A percentile compares a stretch with the other conserved stretches of the same genome.
phyloP scores from a whole-genome alignment of 257 asterid species.

The Avicennia marina region DNA sequence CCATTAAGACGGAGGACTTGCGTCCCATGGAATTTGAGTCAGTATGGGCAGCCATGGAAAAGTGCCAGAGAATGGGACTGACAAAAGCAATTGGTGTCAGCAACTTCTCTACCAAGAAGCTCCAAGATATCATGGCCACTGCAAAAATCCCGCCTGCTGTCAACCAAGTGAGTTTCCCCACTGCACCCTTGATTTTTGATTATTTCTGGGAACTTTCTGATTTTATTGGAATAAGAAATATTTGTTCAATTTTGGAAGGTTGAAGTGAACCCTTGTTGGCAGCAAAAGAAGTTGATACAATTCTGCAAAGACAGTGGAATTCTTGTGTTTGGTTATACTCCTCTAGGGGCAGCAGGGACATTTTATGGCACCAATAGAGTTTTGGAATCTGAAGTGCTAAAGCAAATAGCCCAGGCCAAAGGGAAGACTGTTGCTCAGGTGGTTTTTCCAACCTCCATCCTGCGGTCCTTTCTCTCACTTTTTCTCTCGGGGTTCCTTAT shows the following conservation, averaged over 20 bases:
- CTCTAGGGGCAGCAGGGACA: constrained; percentile 51
- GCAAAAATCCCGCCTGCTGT: constrained; percentile 61
- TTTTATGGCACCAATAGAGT: constrained; percentile 55
- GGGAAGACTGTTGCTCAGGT: constrained; percentile 66
- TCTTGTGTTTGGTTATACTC: constrained; percentile 47
- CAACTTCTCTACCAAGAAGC: constrained; percentile 38
- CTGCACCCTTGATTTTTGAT: too few relatives aligned
- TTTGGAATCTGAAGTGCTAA: constrained; percentile 45
- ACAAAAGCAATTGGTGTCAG: constrained; percentile 42
- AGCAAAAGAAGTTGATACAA: constrained; percentile 55
- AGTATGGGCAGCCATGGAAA: constrained; percentile 48
- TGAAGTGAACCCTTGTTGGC: constrained; percentile 80
- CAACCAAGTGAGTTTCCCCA: constrained; percentile 44
- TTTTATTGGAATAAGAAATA: too few relatives aligned
- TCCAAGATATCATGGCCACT: constrained; percentile 20
- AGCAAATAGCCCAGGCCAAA: constrained; percentile 42
- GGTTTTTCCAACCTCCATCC: too few relatives aligned
- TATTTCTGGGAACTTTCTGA: too few relatives aligned
- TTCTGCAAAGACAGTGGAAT: constrained; percentile 52
- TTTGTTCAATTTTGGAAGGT: constrained; percentile 36
- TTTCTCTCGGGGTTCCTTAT: too few relatives aligned
- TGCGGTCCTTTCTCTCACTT: too few relatives aligned
- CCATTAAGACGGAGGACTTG: constrained; percentile 33
- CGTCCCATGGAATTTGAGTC: constrained; percentile 23
- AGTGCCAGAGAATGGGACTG: constrained; percentile 33